Conservation (phyloP, 1,284 basidiomycete genomes). For the Rhodotorula sp. region DNA sequence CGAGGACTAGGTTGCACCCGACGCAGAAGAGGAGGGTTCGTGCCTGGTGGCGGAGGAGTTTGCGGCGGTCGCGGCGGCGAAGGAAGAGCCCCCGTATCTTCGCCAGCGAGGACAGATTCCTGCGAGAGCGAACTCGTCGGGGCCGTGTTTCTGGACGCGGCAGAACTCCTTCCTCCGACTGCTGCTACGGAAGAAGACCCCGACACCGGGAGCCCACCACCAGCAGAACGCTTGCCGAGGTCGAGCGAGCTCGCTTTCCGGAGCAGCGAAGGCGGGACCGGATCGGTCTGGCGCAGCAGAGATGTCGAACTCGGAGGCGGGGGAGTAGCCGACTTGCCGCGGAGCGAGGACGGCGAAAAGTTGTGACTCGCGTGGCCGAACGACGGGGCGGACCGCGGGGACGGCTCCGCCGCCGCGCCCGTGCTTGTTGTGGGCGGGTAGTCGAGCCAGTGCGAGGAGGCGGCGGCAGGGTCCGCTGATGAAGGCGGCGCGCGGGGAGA, state of each 20-base stretch:
- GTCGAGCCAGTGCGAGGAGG: slow-evolving; percentile 1
- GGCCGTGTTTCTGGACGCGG: too few relatives aligned
- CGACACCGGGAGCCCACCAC: too few relatives aligned
- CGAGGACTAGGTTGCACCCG: background rate
- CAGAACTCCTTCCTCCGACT: too few relatives aligned
- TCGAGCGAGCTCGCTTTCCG: slow-evolving; percentile 33
- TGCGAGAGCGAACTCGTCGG: background rate
- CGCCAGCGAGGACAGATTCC: background rate
- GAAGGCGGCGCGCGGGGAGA: background rate
- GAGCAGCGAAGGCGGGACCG: slow-evolving; percentile 1
- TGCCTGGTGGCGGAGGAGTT: slow-evolving; percentile 1
- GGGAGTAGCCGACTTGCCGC: slow-evolving; percentile 20
- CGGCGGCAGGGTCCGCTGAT: background rate
- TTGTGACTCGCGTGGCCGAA: background rate
- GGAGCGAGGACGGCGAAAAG: background rate
- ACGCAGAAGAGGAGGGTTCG: background rate
- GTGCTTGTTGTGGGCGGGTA: background rate
- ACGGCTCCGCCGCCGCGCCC: background rate
- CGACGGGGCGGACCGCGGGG: background rate
- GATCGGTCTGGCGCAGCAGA: slow-evolving; percentile 2
- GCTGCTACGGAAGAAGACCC: too few relatives aligned
- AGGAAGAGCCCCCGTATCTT: background rate
- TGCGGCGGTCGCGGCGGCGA: background rate
- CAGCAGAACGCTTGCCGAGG: slow-evolving; percentile 10
- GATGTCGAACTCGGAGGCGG: slow-evolving; percentile 19